Evolutionary conservation across 2,329 filamentous ascomycete genomes (phyloP), one percentile per base, ranked within the genome.

Genomic region (Ascosphaera apis): DNA sequence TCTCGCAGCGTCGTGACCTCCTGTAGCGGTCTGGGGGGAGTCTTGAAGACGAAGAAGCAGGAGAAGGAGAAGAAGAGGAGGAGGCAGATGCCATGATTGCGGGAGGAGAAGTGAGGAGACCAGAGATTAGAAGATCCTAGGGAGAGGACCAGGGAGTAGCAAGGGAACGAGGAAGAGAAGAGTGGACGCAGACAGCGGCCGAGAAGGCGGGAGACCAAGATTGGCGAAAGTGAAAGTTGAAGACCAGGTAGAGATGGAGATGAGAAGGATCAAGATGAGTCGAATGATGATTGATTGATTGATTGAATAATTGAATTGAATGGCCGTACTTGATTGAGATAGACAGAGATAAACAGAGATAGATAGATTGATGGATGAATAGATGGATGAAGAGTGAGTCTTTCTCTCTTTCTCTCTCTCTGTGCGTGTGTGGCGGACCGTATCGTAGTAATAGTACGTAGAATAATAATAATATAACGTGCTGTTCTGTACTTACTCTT

Each of bases 111-210:
- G 37, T 41, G 41, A 39, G 43, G 41, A 39, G 41, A 43, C 47
- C 44, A 48, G 43, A 46, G 49, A 45, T 46, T 41, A 40, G 38
- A 44, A 37, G 35, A 16, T 15, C 3, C 11, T 15, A 28, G 12
- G 17, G 15, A 15, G 12, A 7, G 21, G 18, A 37, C 34, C 35
- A 42, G 42, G 35, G 40, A 35, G 36, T 33, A 40, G 40, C 37
- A 45, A 42, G 49, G 45, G 39, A 42, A 47, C 43, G 42, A 43
- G 38, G 43, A 40, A 43, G 44, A 46, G 45, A 39, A 42, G 41
- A 47, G 44, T 46, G 47, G 47, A 44, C 43, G 45, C 48, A 47
- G 46, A 49, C 46, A 47, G 53, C 54, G 50, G 49, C 45, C 53
- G 49, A 44, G 41, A 44, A 44, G 43, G 41, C 38, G 41, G 42